These are phyloP conservation scores for Malus hybrid DNA, from an alignment of 331 rosid genomes.

Conservation along the genomic window DNA sequence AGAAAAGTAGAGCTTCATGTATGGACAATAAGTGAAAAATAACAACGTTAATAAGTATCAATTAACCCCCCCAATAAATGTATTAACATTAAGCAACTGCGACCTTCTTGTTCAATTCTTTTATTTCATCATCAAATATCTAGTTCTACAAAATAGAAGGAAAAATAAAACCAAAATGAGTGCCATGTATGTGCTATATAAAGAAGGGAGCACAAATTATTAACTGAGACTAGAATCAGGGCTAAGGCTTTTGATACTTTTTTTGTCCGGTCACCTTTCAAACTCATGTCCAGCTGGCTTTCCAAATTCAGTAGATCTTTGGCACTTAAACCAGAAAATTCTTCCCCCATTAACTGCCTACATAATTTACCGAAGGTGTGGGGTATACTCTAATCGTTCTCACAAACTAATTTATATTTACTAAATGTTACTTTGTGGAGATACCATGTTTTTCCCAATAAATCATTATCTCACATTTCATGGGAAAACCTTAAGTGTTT, in stretches of 20 bases:
- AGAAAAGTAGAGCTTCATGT: background rate
- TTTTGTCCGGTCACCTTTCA: slow-evolving; percentile 63
- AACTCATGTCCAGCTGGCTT: slow-evolving; percentile 69
- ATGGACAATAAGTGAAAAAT: slow-evolving; percentile 5
- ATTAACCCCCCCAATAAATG: background rate
- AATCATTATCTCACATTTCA: no score
- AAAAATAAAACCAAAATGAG: background rate
- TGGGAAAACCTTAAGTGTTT: no score
- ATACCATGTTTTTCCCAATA: no score
- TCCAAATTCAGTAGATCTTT: slow-evolving; percentile 70
- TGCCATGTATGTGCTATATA: slow-evolving; percentile 1
- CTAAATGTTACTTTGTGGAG: no score
- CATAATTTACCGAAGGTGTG: background rate
- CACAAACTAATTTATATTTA: no score
- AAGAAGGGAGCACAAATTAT: background rate
- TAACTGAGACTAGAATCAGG: background rate
- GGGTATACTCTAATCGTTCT: no score
- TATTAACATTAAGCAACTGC: slow-evolving; percentile 1
- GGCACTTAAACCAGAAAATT: slow-evolving; percentile 57
- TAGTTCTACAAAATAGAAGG: slow-evolving; percentile 46
- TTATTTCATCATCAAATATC: slow-evolving; percentile 56
- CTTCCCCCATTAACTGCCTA: slow-evolving; percentile 83
- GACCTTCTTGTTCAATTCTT: slow-evolving; percentile 69
- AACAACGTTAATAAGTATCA: background rate
- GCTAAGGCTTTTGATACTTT: slow-evolving; percentile 39